A percentile compares a stretch with the other conserved stretches of the same genome.
Conservation (phyloP, 306 rosid genomes). For the barrel medic (Medicago truncatula) region DNA sequence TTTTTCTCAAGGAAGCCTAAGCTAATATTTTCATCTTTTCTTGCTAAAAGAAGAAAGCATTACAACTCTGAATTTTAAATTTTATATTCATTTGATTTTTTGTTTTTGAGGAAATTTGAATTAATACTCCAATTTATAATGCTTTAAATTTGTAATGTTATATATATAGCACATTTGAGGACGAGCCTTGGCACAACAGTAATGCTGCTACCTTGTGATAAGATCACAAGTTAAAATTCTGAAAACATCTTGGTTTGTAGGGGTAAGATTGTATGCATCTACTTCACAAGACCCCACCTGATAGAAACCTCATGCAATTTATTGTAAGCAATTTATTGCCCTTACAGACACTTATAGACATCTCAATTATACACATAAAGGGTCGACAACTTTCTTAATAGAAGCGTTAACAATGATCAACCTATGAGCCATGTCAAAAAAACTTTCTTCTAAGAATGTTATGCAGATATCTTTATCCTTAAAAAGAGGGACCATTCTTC, state of each 20-base stretch:
- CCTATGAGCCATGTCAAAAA: conserved; percentile 7
- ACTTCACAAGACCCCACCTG: not conserved
- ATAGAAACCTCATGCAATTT: not conserved
- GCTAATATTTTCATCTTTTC: too few species aligned
- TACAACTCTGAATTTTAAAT: too few species aligned
- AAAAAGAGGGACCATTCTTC: conserved; percentile 21
- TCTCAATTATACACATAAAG: not conserved
- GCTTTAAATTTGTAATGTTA: too few species aligned
- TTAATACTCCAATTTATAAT: too few species aligned
- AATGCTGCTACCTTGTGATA: not conserved
- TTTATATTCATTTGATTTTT: too few species aligned
- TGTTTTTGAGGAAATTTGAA: too few species aligned
- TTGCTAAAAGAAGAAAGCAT: too few species aligned
- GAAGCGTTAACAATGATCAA: conserved; percentile 21
- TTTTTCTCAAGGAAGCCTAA: too few species aligned
- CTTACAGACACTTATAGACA: not conserved
- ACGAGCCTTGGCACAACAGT: not conserved
- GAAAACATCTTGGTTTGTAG: not conserved
- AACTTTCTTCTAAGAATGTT: conserved; percentile 18
- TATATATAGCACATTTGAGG: not conserved
- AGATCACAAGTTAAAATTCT: not conserved
- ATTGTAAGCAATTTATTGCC: too few species aligned
- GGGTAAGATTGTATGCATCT: not conserved
- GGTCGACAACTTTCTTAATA: not conserved
- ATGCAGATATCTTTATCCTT: conserved; percentile 30